Evolutionary conservation across 2,329 filamentous ascomycete species (phyloP).

Genomic region (Fonsecaea monophora): DNA sequence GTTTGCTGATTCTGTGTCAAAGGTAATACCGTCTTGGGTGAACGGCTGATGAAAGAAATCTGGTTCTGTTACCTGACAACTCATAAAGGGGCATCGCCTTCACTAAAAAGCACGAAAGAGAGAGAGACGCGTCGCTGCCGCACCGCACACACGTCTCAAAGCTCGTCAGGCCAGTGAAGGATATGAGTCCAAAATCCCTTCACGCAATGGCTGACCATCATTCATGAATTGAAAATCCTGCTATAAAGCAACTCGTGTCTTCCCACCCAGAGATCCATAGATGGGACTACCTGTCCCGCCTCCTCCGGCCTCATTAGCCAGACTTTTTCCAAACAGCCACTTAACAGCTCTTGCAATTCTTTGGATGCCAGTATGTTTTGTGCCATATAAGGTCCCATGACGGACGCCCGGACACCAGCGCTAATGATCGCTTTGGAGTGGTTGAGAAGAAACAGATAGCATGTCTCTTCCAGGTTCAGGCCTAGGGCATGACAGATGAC

Average conservation of each 20-base stretch:
- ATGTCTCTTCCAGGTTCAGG: conserved; percentile 59
- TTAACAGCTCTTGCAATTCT: conserved; percentile 60
- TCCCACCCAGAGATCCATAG: conserved; percentile 69
- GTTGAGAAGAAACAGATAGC: conserved; percentile 68
- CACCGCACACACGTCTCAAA: background rate
- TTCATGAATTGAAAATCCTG: conserved; percentile 70
- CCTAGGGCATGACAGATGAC: conserved; percentile 61
- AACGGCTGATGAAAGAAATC: background rate
- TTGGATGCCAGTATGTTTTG: conserved; percentile 64
- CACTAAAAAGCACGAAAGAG: background rate
- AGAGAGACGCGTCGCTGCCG: background rate
- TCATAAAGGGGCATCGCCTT: background rate
- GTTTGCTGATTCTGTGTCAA: background rate
- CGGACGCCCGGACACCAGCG: conserved; percentile 67
- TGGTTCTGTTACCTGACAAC: background rate
- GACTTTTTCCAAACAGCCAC: conserved; percentile 56
- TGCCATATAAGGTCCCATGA: conserved; percentile 71
- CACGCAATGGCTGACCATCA: background rate
- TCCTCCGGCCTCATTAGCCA: conserved; percentile 59
- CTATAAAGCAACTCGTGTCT: conserved; percentile 71
- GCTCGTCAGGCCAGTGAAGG: background rate
- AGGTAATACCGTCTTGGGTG: background rate
- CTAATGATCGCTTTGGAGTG: conserved; percentile 69
- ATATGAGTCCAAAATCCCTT: background rate
- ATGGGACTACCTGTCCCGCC: conserved; percentile 66